Evolutionary conservation across 2,329 filamentous ascomycete species (phyloP), one percentile per base, ranked within the genome.

Genomic region (Tolypocladium sp.): DNA sequence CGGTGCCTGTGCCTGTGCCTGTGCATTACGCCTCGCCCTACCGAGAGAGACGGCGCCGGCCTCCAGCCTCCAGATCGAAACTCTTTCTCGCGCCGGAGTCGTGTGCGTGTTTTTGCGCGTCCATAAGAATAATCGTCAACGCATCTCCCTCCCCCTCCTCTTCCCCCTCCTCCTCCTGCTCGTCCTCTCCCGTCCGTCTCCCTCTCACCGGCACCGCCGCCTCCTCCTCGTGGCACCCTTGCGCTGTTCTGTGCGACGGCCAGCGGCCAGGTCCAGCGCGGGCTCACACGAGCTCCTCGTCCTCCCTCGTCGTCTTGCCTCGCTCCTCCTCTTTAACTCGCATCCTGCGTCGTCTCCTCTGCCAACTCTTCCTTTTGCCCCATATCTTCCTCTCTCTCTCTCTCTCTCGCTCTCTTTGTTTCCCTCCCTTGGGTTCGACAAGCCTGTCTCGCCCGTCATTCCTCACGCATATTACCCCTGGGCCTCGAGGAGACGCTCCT

Each of bases 401-500:
- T 57, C 15, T 38, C 54, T 56, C 51, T 54, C 30, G n/a, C 44
- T 40, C 60, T 57, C 57, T 55, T 57, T 56, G 40, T 55, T 55
- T 40, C 15, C 40, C 55, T 59, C 60, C 60, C 61, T 60, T 64
- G 55, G 40, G 22, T 46, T 60, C 59, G 58, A 59, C 55, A 57
- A 58, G 57, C 62, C 63, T 73, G 71, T 73, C 72, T 74, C 67
- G 71, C 66, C 62, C 69, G 61, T 68, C 72, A 74, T 73, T 73
- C 72, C 69, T 68, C 64, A 60, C 60, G 58, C 62, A 60, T 55
- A 61, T 62, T 62, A 68, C 70, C 70, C 71, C 69, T 71, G 62
- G 59, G 59, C 53, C 46, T 63, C 62, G 62, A 67, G 64, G 65
- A 66, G 60, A 63, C 60, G 61, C 60, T 41, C 40, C 57, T 57